Conservation (phyloP, 306 rosid species). For the Cicer judaicum region DNA sequence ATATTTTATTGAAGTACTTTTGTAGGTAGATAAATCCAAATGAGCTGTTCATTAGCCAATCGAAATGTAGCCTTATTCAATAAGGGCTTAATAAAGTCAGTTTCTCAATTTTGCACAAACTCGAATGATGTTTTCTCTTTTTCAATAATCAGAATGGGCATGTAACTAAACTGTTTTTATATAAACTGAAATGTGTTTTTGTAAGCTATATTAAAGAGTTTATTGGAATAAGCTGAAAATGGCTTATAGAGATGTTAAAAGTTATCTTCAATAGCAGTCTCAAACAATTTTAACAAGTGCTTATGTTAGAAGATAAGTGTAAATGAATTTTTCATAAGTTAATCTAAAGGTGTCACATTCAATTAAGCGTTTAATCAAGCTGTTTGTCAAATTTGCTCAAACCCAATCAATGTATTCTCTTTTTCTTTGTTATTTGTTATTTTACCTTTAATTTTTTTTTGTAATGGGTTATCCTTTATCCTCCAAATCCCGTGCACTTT, state of each 20-base stretch:
- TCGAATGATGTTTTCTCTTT: neutral
- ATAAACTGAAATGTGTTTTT: neutral
- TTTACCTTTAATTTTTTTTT: neutral
- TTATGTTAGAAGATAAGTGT: neutral
- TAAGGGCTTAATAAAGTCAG: neutral
- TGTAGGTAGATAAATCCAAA: neutral
- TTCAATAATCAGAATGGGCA: neutral
- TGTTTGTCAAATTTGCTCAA: slow-evolving; percentile 2
- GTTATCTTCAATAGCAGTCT: neutral
- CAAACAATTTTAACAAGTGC: neutral
- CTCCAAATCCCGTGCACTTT: neutral
- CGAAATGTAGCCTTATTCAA: neutral
- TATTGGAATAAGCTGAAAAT: neutral
- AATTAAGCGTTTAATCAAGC: neutral
- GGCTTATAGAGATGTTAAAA: neutral
- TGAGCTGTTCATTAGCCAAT: neutral
- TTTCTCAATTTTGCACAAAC: neutral
- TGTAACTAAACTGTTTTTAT: neutral
- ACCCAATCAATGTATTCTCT: neutral
- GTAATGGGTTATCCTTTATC: neutral
- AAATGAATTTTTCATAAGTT: neutral
- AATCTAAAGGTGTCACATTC: neutral
- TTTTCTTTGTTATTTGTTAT: neutral
- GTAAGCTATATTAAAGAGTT: neutral
- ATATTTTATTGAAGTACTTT: neutral